Percentiles rank a stretch among this genome's conserved stretches.
These are phyloP conservation scores for Fraxinus baroniana DNA, from an alignment of 305 asterid species.

Conservation along the genomic window DNA sequence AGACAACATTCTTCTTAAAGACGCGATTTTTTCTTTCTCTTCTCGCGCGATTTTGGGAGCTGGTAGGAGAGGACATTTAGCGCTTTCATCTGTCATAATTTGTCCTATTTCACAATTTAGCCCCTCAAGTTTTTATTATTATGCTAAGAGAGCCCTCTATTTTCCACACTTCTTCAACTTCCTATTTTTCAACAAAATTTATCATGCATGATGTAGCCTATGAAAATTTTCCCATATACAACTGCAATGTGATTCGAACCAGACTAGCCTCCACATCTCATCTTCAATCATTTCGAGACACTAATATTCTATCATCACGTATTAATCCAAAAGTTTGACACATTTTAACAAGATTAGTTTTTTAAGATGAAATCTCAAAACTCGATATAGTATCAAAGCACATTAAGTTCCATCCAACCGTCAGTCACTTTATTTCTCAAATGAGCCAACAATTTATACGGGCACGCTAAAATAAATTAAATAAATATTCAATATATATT, in stretches of 20 bases:
- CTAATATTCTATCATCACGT: not conserved
- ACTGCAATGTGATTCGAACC: not conserved
- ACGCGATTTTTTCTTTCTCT: not conserved
- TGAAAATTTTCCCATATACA: not conserved
- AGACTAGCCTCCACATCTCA: not conserved
- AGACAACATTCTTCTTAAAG: not conserved
- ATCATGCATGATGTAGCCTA: not conserved
- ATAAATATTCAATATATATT: not conserved
- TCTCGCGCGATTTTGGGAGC: not conserved
- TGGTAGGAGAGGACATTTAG: not conserved
- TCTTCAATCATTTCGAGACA: not conserved
- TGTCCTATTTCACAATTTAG: not conserved
- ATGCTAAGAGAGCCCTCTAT: not conserved
- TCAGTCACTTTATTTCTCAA: not conserved
- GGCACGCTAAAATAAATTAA: not conserved
- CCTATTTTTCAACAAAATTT: not conserved
- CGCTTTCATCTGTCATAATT: not conserved
- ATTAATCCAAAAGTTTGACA: not conserved
- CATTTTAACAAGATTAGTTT: not conserved
- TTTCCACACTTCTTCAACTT: not conserved
- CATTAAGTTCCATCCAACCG: too few relatives aligned
- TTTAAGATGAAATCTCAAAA: not conserved
- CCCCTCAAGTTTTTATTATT: not conserved
- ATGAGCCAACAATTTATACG: not conserved
- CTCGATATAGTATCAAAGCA: not conserved